Percentiles rank a stretch among this genome's conserved stretches.
These are phyloP conservation scores for Chenopodium formosanum DNA, from an alignment of 148 eudicot species.

Conservation along the genomic window DNA sequence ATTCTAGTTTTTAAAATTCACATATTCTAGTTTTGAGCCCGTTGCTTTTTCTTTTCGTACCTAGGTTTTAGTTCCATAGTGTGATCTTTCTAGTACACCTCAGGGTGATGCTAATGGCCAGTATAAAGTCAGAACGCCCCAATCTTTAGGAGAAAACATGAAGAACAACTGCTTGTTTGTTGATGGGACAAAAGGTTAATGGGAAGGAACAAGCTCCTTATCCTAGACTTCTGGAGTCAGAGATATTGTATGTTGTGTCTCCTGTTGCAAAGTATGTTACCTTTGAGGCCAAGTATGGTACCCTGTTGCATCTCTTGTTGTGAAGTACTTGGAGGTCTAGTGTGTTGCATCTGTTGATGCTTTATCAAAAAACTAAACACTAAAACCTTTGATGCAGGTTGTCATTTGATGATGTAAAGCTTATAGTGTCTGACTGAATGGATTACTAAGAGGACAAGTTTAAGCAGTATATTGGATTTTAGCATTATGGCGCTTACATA, in stretches of 20 bases:
- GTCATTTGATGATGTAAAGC: neutral
- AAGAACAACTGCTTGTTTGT: neutral
- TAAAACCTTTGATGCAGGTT: slow-evolving; percentile 6
- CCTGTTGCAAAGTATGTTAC: too few relatives aligned
- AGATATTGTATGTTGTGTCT: neutral
- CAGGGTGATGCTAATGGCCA: neutral
- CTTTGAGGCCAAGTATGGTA: too few relatives aligned
- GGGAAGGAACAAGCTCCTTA: neutral
- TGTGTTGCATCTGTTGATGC: neutral
- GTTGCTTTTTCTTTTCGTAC: neutral
- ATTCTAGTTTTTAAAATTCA: neutral
- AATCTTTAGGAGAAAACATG: neutral
- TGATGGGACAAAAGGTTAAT: too few relatives aligned
- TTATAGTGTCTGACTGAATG: neutral
- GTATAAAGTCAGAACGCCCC: neutral
- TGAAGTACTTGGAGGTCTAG: neutral
- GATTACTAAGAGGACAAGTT: slow-evolving; percentile 1
- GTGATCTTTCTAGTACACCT: neutral
- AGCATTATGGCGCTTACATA: neutral
- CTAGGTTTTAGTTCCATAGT: too few relatives aligned
- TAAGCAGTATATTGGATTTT: neutral
- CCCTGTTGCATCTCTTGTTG: too few relatives aligned
- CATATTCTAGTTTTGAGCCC: neutral
- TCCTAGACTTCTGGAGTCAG: neutral
- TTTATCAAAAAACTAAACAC: neutral